Percentiles rank a stretch among this genome's conserved stretches.
These are phyloP conservation scores for Arthonia radiata DNA, from an alignment of 495 filamentous ascomycete genomes.

Conservation along the genomic window DNA sequence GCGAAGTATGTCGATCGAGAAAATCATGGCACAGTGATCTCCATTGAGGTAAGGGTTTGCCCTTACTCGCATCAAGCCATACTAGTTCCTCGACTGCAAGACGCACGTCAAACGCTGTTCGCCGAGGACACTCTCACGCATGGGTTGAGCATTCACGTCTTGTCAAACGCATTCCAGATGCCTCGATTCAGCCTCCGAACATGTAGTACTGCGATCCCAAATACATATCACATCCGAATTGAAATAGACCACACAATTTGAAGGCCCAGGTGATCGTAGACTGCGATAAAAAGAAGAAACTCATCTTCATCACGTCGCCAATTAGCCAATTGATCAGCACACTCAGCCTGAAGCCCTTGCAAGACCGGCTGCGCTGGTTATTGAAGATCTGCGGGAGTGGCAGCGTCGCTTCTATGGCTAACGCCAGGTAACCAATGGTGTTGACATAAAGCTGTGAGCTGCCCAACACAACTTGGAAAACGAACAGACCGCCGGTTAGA, in stretches of 20 bases:
- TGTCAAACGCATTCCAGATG: no score
- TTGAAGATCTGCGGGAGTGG: slow-evolving; percentile 72
- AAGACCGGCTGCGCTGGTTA: slow-evolving; percentile 55
- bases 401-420: slow-evolving; percentile 70
- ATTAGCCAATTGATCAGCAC: slow-evolving; percentile 73
- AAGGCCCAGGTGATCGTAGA: slow-evolving; percentile 66
- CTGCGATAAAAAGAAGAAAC: slow-evolving; percentile 52
- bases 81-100: no score
- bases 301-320: slow-evolving; percentile 89
- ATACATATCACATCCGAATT: slow-evolving; percentile 61
- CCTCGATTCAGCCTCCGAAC: no score
- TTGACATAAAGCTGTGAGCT: slow-evolving; percentile 40
- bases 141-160: no score
- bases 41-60: no score
- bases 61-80: no score
- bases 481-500: slow-evolving; percentile 36
- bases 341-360: slow-evolving; percentile 70
- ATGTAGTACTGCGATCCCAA: slow-evolving; percentile 69
- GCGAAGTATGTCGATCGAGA: no score
- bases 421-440: slow-evolving; percentile 56
- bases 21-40: no score
- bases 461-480: slow-evolving; percentile 48
- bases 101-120: no score
- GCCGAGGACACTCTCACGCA: no score
- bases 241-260: slow-evolving; percentile 78